These are phyloP conservation scores for Friedmanniomyces endolithicus DNA, from an alignment of 495 filamentous ascomycete species.

Conservation along the genomic window DNA sequence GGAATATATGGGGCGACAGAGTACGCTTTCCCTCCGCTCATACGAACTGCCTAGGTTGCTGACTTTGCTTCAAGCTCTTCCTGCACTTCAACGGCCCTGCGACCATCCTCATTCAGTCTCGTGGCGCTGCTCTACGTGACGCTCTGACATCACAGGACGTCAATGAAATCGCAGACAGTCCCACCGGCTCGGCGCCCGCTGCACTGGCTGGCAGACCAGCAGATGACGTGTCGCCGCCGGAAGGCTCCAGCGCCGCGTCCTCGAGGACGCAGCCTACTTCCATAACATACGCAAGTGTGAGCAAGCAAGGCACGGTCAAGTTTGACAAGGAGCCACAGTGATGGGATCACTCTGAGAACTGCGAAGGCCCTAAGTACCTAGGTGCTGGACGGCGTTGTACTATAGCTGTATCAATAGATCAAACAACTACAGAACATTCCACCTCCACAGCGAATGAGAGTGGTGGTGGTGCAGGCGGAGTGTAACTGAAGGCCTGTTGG, in stretches of 20 bases:
- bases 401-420: constrained; percentile 3
- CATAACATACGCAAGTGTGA: constrained; percentile 19
- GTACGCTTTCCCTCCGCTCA: constrained; percentile 31
- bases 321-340: constrained; percentile 10
- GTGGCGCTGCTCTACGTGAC: constrained; percentile 62
- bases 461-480: too few relatives aligned
- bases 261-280: constrained; percentile 8
- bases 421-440: background rate
- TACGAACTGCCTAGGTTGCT: background rate
- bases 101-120: constrained; percentile 74
- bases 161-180: constrained; percentile 68
- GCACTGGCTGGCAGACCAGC: constrained; percentile 34
- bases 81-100: constrained; percentile 76
- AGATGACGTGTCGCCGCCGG: background rate
- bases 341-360: background rate
- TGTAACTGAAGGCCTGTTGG: too few relatives aligned
- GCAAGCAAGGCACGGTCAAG: constrained; percentile 11
- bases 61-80: constrained; percentile 47
- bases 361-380: too few relatives aligned
- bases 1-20: constrained; percentile 87
- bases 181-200: constrained; percentile 44
- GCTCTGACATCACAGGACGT: constrained; percentile 61
- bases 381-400: background rate
- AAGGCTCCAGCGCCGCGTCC: background rate
- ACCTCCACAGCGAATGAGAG: too few relatives aligned